Evolutionary conservation across 352 stramenopile species (phyloP).

Genomic region (Globisporangium radiosum): DNA sequence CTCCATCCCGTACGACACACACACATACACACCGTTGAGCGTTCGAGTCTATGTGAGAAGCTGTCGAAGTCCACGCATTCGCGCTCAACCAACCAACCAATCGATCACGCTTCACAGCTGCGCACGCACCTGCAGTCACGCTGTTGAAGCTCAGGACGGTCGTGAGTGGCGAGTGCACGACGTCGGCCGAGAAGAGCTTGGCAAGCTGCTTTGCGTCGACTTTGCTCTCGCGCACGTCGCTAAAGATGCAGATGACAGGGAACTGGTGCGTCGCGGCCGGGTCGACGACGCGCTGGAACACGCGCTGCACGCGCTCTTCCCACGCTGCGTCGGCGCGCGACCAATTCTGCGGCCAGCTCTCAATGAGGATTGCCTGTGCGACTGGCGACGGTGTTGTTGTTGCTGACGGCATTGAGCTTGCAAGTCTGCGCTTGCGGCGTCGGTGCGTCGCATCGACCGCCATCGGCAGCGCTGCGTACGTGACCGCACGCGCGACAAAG

Average conservation of each 20-base stretch:
- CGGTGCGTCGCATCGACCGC: slow-evolving; percentile 5
- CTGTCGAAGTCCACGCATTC: too few relatives aligned
- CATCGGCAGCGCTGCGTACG: slow-evolving; percentile 55
- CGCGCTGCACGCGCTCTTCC: slow-evolving; percentile 49
- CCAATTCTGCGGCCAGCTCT: slow-evolving; percentile 66
- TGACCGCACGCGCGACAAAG: slow-evolving; percentile 66
- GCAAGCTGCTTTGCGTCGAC: slow-evolving; percentile 57
- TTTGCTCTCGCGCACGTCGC: slow-evolving; percentile 70
- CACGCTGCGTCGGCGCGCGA: slow-evolving; percentile 25
- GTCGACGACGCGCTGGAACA: slow-evolving; percentile 51
- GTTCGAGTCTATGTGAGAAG: too few relatives aligned
- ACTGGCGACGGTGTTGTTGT: not conserved
- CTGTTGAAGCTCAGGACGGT: slow-evolving; percentile 75
- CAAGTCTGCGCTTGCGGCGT: slow-evolving; percentile 4
- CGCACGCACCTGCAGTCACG: slow-evolving; percentile 52
- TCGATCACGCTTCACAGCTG: not conserved
- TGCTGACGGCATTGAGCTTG: slow-evolving; percentile 4
- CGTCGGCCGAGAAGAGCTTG: slow-evolving; percentile 55
- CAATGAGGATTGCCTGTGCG: slow-evolving; percentile 53
- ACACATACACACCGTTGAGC: not conserved
- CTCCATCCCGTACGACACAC: not conserved
- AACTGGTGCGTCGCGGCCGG: slow-evolving; percentile 27
- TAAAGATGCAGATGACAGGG: slow-evolving; percentile 78
- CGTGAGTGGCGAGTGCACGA: slow-evolving; percentile 60
- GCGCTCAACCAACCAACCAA: too few relatives aligned